A percentile compares a stretch with the other conserved stretches of the same genome.
Conservation (phyloP, 2,329 filamentous ascomycete species). For the Passalora sequoiae region DNA sequence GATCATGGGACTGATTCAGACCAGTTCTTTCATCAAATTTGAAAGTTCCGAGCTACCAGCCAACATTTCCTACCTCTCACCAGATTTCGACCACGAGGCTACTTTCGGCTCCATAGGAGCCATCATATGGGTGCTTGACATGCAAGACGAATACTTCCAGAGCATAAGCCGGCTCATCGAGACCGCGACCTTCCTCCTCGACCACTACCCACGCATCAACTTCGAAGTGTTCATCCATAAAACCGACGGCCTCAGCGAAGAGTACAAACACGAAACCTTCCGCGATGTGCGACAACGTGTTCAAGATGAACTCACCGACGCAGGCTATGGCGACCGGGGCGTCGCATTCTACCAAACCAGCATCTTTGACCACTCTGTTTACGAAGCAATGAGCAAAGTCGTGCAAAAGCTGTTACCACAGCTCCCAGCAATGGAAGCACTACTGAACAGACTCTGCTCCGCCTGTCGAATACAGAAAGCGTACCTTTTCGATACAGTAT, state of each 20-base stretch:
- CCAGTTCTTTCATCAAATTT: slow-evolving; percentile 96
- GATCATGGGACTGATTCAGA: not conserved
- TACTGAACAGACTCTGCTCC: slow-evolving; percentile 89
- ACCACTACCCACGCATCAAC: slow-evolving; percentile 86
- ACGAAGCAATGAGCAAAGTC: slow-evolving; percentile 96
- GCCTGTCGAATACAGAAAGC: slow-evolving; percentile 96
- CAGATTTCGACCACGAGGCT: slow-evolving; percentile 82
- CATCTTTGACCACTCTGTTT: slow-evolving; percentile 98
- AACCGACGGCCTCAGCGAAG: slow-evolving; percentile 92
- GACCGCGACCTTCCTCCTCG: slow-evolving; percentile 83
- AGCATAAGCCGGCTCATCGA: slow-evolving; percentile 80
- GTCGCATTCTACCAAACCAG: slow-evolving; percentile 94
- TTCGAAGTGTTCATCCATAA: slow-evolving; percentile 99
- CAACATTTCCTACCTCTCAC: slow-evolving; percentile 87
- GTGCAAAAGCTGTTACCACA: slow-evolving; percentile 96
- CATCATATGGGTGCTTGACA: slow-evolving; percentile 97
- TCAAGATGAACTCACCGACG: slow-evolving; percentile 89
- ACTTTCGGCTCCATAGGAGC: slow-evolving; percentile 94
- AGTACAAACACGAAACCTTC: slow-evolving; percentile 93
- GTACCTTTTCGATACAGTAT: slow-evolving; percentile 94
- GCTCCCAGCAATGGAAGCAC: slow-evolving; percentile 82
- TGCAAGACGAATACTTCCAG: slow-evolving; percentile 95
- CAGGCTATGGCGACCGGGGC: slow-evolving; percentile 86
- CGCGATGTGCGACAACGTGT: slow-evolving; percentile 95
- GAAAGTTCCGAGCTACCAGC: slow-evolving; percentile 98